phyloP scores from a whole-genome alignment of 2,329 filamentous ascomycete species.

The Botrytis squamosa region DNA sequence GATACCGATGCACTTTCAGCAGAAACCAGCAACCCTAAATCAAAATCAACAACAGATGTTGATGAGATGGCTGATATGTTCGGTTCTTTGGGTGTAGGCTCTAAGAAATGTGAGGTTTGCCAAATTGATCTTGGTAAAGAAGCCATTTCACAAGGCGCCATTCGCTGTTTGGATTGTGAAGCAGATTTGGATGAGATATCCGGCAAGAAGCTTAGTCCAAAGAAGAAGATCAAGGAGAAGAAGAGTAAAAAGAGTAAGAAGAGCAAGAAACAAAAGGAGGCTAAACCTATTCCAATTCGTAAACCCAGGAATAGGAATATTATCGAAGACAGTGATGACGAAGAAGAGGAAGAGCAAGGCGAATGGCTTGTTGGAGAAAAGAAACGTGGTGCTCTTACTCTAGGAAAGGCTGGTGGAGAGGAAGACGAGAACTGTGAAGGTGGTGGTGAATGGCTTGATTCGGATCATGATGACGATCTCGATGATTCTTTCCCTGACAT shows the following conservation, averaged over 20 bases:
- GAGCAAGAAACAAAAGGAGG: slow-evolving; percentile 32
- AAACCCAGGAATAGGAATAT: slow-evolving; percentile 54
- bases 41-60: slow-evolving; percentile 54
- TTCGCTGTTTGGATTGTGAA: slow-evolving; percentile 72
- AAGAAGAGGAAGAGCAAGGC: slow-evolving; percentile 63
- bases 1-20: slow-evolving; percentile 82
- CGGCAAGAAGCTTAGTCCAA: slow-evolving; percentile 45
- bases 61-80: slow-evolving; percentile 86
- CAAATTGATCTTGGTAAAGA: slow-evolving; percentile 37
- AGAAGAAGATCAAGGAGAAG: slow-evolving; percentile 43
- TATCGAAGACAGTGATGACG: slow-evolving; percentile 62
- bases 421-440: slow-evolving; percentile 87
- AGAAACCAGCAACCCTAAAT: slow-evolving; percentile 48
- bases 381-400: slow-evolving; percentile 57
- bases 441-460: slow-evolving; percentile 74
- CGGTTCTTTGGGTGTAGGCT: slow-evolving; percentile 64
- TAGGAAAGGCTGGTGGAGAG: slow-evolving; percentile 78
- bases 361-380: slow-evolving; percentile 77
- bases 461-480: slow-evolving; percentile 57
- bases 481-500: slow-evolving; percentile 45
- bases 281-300: slow-evolving; percentile 41
- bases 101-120: slow-evolving; percentile 40
- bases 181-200: slow-evolving; percentile 66
- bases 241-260: slow-evolving; percentile 39
- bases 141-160: slow-evolving; percentile 44